Conservation (phyloP, 129 eudicot species). For the Centrapalus pauciflorus region DNA sequence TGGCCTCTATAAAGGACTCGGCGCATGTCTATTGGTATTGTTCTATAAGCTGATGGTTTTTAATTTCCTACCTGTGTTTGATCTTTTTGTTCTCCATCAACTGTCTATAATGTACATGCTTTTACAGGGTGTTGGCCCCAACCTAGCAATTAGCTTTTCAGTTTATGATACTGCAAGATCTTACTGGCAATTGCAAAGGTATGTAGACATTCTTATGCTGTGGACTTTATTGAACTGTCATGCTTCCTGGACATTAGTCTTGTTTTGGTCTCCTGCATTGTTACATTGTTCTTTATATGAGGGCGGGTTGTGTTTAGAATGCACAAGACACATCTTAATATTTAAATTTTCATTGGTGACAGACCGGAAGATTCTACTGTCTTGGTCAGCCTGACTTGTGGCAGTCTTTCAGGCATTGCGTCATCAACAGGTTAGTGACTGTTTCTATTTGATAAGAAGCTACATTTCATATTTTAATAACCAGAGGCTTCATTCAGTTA, state of each 20-base stretch:
- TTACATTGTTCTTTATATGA: neutral
- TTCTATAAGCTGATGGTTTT: neutral
- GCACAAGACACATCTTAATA: neutral
- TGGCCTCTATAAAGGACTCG: conserved; percentile 97
- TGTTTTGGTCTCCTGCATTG: neutral
- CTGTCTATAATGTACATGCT: neutral
- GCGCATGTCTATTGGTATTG: conserved; percentile 82
- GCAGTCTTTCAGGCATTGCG: conserved; percentile 95
- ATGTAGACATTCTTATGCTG: neutral
- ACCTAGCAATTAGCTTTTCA: conserved; percentile 88
- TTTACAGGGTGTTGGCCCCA: conserved; percentile 94
- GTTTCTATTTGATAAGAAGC: neutral
- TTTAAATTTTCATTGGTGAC: conserved; percentile 4
- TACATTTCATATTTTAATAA: neutral
- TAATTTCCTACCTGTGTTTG: neutral
- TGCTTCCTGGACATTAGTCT: too few species aligned
- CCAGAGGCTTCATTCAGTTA: neutral
- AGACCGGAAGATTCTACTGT: conserved; percentile 85
- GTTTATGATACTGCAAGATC: conserved; percentile 79
- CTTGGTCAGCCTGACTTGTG: conserved; percentile 88
- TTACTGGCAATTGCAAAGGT: conserved; percentile 81
- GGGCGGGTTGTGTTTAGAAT: neutral
- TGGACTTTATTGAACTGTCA: neutral
- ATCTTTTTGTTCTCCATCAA: neutral
- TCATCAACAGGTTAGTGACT: conserved; percentile 84